phyloP scores from a whole-genome alignment of 805 yeast species.

The Starmerella ratchasimensis region DNA sequence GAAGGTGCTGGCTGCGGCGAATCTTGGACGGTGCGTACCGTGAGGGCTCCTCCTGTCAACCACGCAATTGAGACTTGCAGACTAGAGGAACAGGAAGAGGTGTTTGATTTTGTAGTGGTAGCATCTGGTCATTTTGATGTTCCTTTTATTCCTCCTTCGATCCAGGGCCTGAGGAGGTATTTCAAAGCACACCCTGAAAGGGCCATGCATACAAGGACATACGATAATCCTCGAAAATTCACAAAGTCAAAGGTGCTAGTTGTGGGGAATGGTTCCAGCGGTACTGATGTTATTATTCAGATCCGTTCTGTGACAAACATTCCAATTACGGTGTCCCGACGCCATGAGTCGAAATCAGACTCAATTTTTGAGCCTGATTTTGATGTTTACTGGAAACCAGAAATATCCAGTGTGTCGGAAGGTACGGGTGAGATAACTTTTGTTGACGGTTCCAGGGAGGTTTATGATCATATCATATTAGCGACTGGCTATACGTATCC shows the following conservation, averaged over 20 bases:
- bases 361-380: conserved; percentile 22
- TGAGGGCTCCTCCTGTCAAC: too few relatives aligned
- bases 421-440: conserved; percentile 32
- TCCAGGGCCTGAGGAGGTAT: conserved; percentile 41
- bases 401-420: conserved; percentile 26
- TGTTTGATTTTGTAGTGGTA: conserved; percentile 47
- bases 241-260: conserved; percentile 38
- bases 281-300: conserved; percentile 58
- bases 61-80: too few relatives aligned
- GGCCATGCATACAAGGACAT: conserved; percentile 45
- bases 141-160: conserved; percentile 44
- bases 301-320: conserved; percentile 32
- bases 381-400: conserved; percentile 30
- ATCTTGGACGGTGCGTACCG: too few relatives aligned
- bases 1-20: too few relatives aligned
- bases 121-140: conserved; percentile 53
- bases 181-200: conserved; percentile 12
- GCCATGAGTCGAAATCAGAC: conserved; percentile 32
- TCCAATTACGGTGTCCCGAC: conserved; percentile 35
- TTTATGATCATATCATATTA: conserved; percentile 47
- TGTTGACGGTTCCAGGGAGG: conserved; percentile 34
- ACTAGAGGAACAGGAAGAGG: not conserved
- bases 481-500: conserved; percentile 65
- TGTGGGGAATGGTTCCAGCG: conserved; percentile 70
- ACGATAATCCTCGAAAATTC: conserved; percentile 35